Conservation (phyloP, 2,329 filamentous ascomycete genomes). For the Cercospora sesami region DNA sequence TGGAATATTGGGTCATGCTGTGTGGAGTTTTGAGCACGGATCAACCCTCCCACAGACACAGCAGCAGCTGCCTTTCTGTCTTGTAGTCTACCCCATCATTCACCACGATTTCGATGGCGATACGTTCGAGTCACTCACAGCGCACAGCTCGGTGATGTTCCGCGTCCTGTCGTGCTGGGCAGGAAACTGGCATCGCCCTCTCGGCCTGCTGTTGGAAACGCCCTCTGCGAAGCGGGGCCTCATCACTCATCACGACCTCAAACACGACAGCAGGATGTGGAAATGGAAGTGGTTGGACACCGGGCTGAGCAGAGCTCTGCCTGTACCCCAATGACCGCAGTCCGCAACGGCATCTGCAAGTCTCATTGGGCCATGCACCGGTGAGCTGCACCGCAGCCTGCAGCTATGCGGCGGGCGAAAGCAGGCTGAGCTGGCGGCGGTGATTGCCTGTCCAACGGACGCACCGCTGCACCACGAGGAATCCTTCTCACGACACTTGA, state of each 20-base stretch:
- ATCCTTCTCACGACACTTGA: background rate
- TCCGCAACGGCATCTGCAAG: background rate
- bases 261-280: background rate
- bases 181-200: background rate
- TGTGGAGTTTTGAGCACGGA: background rate
- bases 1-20: background rate
- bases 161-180: background rate
- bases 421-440: background rate
- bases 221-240: background rate
- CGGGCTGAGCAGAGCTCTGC: background rate
- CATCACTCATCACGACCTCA: background rate
- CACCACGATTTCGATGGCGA: background rate
- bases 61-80: background rate
- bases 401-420: background rate
- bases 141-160: no score
- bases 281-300: background rate
- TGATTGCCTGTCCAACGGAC: background rate
- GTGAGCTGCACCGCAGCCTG: background rate
- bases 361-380: background rate
- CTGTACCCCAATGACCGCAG: background rate
- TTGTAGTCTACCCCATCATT: background rate
- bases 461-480: background rate
- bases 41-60: background rate
- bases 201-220: background rate
- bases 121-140: background rate